Evolutionary conservation across 257 asterid species (phyloP), one percentile per base, ranked within the genome.

Genomic region (Handroanthus guayacan): DNA sequence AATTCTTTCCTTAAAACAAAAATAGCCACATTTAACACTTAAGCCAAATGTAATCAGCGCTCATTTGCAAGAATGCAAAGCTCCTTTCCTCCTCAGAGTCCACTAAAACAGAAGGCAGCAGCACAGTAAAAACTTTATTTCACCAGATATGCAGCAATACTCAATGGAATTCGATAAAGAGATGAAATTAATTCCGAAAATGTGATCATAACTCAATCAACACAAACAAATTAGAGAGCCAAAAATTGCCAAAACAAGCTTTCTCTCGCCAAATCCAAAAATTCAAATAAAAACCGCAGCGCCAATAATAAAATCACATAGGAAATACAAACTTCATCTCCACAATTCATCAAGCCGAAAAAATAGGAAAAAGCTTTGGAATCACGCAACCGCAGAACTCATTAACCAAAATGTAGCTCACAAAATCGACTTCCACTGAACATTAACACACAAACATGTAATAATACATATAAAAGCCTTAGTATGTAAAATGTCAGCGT

Each of bases 381-480:
- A 62, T 63, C 31, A 62, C 76, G 74, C 54, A 54, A 75, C 10
- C 62, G 44, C 50, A 3, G 69, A 67, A 38, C 9, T 50, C 57
- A 12, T 12, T 34, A 69, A 69, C 57, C 47, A 62, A 70, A 78
- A 72, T 65, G 78, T 48, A 71, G 82, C 74, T 77, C 4, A 4
- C 68, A 45, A 71, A 36, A 13, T 43, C 44, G 14, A 37, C 6
- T 57, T 76, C 13, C 55, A 69, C 13, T 47, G 3, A 20, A 17
- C 38, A 62, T 36, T 52, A 13, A 72, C 62, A 61, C 34, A 8
- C 45, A 66, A 10, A 13, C 12, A 43, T 17, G 52, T 52, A 55
- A 57, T 13, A 18, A 4, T 34, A 76, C 48, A 20, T 11, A 56
- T 36, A 65, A 0, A 75, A 34, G 38, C 37, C 34, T 34, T 39